phyloP scores from a whole-genome alignment of 2,329 filamentous ascomycete genomes.

The Hirsutella thompsonii region DNA sequence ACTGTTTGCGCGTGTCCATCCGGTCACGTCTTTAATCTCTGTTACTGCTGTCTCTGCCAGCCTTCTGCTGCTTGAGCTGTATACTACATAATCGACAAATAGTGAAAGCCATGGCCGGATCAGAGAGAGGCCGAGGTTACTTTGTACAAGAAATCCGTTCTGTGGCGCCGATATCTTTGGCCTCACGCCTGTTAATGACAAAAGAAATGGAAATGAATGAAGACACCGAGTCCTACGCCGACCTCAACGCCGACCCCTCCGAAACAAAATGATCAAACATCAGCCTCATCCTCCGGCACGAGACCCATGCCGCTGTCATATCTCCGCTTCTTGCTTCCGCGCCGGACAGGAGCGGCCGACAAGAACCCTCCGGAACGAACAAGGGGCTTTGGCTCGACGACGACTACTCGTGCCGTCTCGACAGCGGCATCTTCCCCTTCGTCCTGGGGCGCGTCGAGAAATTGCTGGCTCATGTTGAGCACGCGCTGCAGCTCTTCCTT shows the following conservation, averaged over 20 bases:
- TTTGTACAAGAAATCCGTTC: no score
- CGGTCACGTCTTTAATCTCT: no score
- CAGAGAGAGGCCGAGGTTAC: no score
- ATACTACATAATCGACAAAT: no score
- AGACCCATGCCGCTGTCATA: conserved; percentile 44
- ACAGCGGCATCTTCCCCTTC: background rate
- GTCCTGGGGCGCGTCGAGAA: conserved; percentile 14
- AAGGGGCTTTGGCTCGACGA: background rate
- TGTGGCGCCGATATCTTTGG: background rate
- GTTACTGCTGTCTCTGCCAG: no score
- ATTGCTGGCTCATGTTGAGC: conserved; percentile 30
- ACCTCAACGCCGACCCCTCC: background rate
- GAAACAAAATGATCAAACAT: conserved; percentile 10
- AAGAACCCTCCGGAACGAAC: conserved; percentile 9
- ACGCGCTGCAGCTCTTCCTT: conserved; percentile 37
- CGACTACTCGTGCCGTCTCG: background rate
- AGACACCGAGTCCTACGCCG: background rate
- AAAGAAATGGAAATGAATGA: background rate
- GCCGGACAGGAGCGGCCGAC: conserved; percentile 15
- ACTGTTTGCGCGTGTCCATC: no score
- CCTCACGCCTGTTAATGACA: background rate
- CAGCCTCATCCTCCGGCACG: conserved; percentile 38
- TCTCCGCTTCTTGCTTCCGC: conserved; percentile 27
- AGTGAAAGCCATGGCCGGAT: no score
- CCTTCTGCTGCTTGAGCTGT: no score